Evolutionary conservation across 2,329 filamentous ascomycete species (phyloP).

Genomic region (Aspergillus tamarii): DNA sequence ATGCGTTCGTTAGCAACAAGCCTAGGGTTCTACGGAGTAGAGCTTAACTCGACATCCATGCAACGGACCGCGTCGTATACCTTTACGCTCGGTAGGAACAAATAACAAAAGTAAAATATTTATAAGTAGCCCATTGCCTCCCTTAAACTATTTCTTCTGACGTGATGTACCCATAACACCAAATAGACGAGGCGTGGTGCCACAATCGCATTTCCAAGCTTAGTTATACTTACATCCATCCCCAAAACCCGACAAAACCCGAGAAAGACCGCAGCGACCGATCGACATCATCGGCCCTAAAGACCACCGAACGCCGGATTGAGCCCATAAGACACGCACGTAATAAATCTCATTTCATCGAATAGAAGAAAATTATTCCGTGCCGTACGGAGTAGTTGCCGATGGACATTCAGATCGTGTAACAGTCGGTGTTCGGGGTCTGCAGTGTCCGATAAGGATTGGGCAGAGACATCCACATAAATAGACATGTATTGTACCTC

Average conservation of each 20-base stretch:
- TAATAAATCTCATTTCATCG: neutral
- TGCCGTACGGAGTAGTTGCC: neutral
- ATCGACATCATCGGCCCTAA: neutral
- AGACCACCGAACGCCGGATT: neutral
- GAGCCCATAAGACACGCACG: neutral
- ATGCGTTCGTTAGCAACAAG: neutral
- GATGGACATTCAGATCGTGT: neutral
- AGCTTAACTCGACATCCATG: neutral
- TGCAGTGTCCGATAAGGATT: neutral
- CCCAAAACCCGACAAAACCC: slow-evolving; percentile 4
- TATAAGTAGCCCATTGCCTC: neutral
- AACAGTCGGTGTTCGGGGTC: neutral
- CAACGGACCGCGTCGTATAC: neutral
- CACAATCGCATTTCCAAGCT: neutral
- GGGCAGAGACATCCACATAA: neutral
- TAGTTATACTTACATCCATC: neutral
- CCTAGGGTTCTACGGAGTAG: neutral
- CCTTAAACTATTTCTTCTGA: neutral
- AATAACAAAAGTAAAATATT: neutral
- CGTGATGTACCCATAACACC: neutral
- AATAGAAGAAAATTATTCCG: neutral
- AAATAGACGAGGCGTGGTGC: neutral
- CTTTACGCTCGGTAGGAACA: neutral
- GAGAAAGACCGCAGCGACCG: neutral
- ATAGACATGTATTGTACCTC: neutral